Conservation (phyloP, 768 basidiomycete genomes). For the Termitomyces heimii region DNA sequence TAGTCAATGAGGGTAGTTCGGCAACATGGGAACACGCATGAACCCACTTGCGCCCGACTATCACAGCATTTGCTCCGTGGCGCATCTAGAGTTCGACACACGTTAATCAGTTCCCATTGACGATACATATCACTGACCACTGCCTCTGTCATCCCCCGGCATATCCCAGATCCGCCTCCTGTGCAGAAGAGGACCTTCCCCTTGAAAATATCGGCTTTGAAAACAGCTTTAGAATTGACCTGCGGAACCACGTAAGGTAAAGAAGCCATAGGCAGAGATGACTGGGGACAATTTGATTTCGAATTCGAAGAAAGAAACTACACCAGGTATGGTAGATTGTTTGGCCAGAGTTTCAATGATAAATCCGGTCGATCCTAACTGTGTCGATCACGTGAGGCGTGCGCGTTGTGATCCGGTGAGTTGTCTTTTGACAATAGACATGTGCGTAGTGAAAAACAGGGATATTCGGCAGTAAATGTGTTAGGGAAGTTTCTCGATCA, state of each 20-base stretch:
- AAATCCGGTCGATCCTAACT: too few species aligned
- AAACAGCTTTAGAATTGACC: constrained; percentile 53
- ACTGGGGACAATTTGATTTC: background rate
- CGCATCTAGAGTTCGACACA: constrained; percentile 47
- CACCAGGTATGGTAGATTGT: background rate
- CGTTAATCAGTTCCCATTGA: background rate
- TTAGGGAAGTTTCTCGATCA: background rate
- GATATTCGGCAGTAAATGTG: background rate
- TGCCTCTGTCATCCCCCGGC: constrained; percentile 80
- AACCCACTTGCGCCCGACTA: constrained; percentile 83
- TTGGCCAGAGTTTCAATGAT: background rate
- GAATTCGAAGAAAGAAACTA: background rate
- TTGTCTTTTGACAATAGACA: background rate
- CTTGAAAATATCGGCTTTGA: constrained; percentile 78
- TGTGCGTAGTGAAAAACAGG: background rate
- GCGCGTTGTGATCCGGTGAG: background rate
- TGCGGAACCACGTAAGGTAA: constrained; percentile 37
- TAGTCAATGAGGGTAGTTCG: background rate
- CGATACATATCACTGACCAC: constrained; percentile 45
- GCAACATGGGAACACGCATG: background rate
- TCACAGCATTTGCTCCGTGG: constrained; percentile 76
- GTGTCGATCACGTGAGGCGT: background rate
- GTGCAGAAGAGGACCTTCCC: constrained; percentile 91
- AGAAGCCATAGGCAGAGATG: constrained; percentile 29
- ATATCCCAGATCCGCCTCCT: constrained; percentile 91